Conservation (phyloP, 306 rosid species). For the Astragalus membranaceus region DNA sequence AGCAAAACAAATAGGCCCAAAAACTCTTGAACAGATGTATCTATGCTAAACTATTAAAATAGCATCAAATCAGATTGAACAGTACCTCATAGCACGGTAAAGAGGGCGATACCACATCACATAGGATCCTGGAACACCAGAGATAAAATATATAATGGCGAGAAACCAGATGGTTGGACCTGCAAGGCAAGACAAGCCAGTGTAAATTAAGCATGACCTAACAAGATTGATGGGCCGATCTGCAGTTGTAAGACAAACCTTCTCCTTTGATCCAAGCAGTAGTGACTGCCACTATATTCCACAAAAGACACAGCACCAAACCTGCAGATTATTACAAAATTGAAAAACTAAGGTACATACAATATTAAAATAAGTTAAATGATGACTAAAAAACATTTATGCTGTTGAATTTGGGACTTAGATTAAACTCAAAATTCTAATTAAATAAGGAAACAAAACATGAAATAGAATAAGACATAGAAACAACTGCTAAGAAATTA, state of each 20-base stretch:
- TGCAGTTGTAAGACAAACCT: constrained; percentile 43
- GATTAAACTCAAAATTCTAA: not conserved
- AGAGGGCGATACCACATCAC: constrained; percentile 97
- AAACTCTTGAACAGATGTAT: constrained; percentile 14
- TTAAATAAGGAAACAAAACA: not conserved
- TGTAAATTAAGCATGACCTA: constrained; percentile 15
- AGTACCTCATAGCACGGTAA: constrained; percentile 89
- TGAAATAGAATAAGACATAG: not conserved
- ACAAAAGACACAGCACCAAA: constrained; percentile 56
- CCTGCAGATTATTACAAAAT: constrained; percentile 45
- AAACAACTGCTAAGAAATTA: not conserved
- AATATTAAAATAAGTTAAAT: not conserved
- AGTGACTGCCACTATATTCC: constrained; percentile 81
- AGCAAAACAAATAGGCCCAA: constrained; percentile 9
- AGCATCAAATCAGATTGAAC: constrained; percentile 1
- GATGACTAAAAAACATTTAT: not conserved
- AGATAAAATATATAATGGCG: constrained; percentile 66
- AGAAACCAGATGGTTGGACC: constrained; percentile 85
- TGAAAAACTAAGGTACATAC: not conserved
- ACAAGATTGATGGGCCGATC: not conserved
- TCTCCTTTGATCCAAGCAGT: constrained; percentile 82
- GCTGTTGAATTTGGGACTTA: not conserved
- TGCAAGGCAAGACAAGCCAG: constrained; percentile 31
- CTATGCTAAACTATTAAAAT: constrained; percentile 10
- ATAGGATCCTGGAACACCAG: constrained; percentile 71